phyloP scores from a whole-genome alignment of 768 basidiomycete genomes.

The Mycena alexandri region DNA sequence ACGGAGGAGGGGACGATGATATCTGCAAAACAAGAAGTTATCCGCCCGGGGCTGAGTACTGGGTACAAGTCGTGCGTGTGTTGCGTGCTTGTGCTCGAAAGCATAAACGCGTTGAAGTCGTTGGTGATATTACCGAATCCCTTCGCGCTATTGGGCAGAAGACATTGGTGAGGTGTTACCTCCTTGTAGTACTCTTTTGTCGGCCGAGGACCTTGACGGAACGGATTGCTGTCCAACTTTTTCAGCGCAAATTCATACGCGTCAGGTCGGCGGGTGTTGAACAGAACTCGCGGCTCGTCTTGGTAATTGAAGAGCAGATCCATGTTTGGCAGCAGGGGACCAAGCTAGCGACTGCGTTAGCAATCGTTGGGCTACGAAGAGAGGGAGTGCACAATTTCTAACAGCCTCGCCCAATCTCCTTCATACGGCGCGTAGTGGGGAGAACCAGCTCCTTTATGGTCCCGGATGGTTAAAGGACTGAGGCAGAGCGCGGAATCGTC shows the following conservation, averaged over 20 bases:
- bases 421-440: not conserved
- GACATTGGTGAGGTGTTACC: not conserved
- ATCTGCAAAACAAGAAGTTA: conserved; percentile 8
- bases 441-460: not conserved
- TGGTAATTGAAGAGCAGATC: conserved; percentile 4
- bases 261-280: conserved; percentile 4
- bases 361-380: not conserved
- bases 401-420: not conserved
- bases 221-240: not conserved
- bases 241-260: conserved; percentile 4
- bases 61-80: conserved; percentile 18
- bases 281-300: conserved; percentile 2
- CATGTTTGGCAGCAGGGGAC: not conserved
- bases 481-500: not conserved
- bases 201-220: conserved; percentile 7
- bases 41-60: conserved; percentile 5
- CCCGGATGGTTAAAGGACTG: not conserved
- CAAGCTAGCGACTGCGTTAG: not conserved
- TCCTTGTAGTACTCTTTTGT: conserved; percentile 9
- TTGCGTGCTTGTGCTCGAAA: conserved; percentile 11
- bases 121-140: conserved; percentile 8
- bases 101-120: conserved; percentile 4
- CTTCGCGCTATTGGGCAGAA: not conserved
- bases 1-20: conserved; percentile 5
- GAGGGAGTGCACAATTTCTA: not conserved